A percentile compares a stretch with the other conserved stretches of the same genome.
Evolutionary conservation across 2,329 filamentous ascomycete genomes (phyloP).

Genomic region (Aspergillus ochraceoroseus): DNA sequence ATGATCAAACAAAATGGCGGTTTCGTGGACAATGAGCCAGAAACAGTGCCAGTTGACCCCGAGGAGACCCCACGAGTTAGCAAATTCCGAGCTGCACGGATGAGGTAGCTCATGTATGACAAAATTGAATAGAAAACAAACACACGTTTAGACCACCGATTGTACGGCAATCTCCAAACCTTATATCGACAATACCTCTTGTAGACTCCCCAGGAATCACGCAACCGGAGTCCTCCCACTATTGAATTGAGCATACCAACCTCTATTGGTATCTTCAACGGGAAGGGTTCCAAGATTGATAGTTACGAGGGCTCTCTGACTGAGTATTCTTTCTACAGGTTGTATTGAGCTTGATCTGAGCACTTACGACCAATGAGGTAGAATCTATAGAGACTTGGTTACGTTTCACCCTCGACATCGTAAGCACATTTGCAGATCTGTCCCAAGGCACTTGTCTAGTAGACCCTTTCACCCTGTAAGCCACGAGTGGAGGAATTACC

Average conservation of each 20-base stretch:
- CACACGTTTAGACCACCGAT: slow-evolving; percentile 7
- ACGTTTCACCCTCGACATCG: slow-evolving; percentile 41
- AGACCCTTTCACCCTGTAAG: background rate
- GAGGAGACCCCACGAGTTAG: slow-evolving; percentile 50
- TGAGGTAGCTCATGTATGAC: slow-evolving; percentile 27
- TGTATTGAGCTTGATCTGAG: slow-evolving; percentile 24
- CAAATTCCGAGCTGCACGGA: slow-evolving; percentile 46
- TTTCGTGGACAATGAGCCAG: slow-evolving; percentile 67
- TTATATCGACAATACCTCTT: too few relatives aligned
- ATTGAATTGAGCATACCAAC: slow-evolving; percentile 16
- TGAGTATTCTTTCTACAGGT: slow-evolving; percentile 22
- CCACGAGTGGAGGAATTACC: too few relatives aligned
- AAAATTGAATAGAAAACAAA: slow-evolving; percentile 17
- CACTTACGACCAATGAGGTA: slow-evolving; percentile 21
- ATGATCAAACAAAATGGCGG: slow-evolving; percentile 80
- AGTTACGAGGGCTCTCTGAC: slow-evolving; percentile 36
- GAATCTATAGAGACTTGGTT: slow-evolving; percentile 27
- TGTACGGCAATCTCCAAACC: background rate
- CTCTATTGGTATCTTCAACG: slow-evolving; percentile 20
- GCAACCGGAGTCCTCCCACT: slow-evolving; percentile 4
- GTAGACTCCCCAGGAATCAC: slow-evolving; percentile 10
- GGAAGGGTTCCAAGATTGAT: slow-evolving; percentile 30
- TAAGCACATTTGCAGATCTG: background rate
- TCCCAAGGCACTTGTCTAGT: background rate
- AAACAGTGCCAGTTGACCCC: slow-evolving; percentile 62